Conservation (phyloP, 148 eudicot genomes). For the Rhododendron williamsianum region DNA sequence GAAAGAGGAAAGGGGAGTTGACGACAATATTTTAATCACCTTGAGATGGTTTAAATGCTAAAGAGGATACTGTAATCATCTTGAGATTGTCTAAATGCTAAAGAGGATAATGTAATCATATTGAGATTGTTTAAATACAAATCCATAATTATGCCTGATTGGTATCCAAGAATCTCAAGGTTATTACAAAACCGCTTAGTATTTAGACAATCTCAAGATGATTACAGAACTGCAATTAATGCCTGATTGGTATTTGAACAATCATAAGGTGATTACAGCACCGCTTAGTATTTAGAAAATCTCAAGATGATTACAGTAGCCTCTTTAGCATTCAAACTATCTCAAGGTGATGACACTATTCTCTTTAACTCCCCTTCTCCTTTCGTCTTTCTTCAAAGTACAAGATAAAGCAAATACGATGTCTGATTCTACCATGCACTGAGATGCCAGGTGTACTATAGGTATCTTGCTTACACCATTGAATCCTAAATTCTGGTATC, state of each 20-base stretch:
- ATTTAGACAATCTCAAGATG: background rate
- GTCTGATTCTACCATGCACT: background rate
- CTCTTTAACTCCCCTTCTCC: background rate
- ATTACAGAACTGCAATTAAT: background rate
- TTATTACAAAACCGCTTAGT: background rate
- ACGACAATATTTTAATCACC: background rate
- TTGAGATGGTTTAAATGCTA: background rate
- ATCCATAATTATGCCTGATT: background rate
- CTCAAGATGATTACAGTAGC: background rate
- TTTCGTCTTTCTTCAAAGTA: background rate
- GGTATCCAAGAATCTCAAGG: background rate
- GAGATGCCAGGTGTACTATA: background rate
- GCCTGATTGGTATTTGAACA: background rate
- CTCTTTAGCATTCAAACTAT: background rate
- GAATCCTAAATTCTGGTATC: conserved; percentile 2
- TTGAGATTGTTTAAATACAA: background rate
- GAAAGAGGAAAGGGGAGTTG: background rate
- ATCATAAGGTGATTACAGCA: background rate
- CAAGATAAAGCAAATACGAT: background rate
- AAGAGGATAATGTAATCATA: background rate
- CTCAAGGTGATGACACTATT: background rate
- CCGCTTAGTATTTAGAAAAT: background rate
- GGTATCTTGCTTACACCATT: background rate
- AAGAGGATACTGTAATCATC: background rate
- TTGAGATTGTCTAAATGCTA: background rate